Evolutionary conservation across 306 rosid genomes (phyloP).

Genomic region (Rosa multiflora): DNA sequence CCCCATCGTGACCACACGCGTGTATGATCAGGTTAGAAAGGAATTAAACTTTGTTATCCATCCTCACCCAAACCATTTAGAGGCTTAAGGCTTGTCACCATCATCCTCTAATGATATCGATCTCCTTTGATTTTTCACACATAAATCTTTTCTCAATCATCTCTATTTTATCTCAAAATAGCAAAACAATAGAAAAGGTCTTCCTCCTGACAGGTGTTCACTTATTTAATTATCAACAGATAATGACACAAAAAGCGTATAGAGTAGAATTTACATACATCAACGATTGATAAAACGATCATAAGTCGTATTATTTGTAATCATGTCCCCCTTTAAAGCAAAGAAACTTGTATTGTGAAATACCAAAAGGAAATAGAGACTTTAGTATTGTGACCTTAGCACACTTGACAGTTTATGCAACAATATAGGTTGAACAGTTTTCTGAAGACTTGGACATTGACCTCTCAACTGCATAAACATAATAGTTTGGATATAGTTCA

Average conservation of each 20-base stretch:
- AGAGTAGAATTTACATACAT: neutral
- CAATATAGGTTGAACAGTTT: slow-evolving; percentile 10
- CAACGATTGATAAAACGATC: neutral
- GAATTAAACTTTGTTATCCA: slow-evolving; percentile 21
- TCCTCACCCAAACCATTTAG: slow-evolving; percentile 24
- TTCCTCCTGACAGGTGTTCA: neutral
- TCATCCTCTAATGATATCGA: slow-evolving; percentile 15
- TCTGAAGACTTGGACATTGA: slow-evolving; percentile 4
- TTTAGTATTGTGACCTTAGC: neutral
- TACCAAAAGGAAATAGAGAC: neutral
- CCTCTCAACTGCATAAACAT: slow-evolving; percentile 19
- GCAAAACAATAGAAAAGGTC: neutral
- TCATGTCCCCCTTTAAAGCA: neutral
- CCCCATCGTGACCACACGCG: slow-evolving; percentile 30
- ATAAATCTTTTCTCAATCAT: neutral
- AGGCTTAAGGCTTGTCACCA: slow-evolving; percentile 13
- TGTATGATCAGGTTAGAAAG: slow-evolving; percentile 28
- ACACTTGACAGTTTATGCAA: neutral
- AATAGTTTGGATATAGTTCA: slow-evolving; percentile 13
- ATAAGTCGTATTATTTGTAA: neutral
- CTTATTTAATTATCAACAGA: neutral
- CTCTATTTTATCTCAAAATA: neutral
- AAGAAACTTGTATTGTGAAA: neutral
- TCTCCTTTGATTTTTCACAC: slow-evolving; percentile 17
- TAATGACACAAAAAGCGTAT: neutral